These are phyloP conservation scores for Acidomyces sp. DNA, from an alignment of 495 filamentous ascomycete genomes.

Conservation along the genomic window DNA sequence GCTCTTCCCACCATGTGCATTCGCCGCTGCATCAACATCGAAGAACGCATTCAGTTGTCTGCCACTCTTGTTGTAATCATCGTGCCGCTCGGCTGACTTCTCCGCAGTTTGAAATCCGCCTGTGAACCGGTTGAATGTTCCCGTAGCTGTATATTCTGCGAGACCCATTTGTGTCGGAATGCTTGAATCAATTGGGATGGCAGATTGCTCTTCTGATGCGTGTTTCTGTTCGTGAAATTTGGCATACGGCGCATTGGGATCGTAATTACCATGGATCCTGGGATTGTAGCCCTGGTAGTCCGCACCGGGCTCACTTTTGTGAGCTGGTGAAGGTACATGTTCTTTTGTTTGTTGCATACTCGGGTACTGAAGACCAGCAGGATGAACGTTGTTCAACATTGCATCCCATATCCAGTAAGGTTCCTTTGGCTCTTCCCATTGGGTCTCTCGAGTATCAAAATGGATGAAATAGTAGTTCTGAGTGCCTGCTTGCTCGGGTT, in stretches of 20 bases:
- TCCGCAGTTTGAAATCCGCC: conserved; percentile 61
- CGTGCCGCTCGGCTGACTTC: conserved; percentile 59
- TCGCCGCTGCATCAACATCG: conserved; percentile 94
- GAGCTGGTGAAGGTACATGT: background rate
- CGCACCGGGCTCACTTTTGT: conserved; percentile 1
- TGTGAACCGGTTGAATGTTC: conserved; percentile 82
- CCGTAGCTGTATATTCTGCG: conserved; percentile 48
- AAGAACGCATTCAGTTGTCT: conserved; percentile 92
- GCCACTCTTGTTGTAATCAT: conserved; percentile 75
- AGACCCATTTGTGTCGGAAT: conserved; percentile 18
- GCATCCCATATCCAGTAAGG: conserved; percentile 20
- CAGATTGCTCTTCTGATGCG: conserved; percentile 28
- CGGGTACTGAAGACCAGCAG: conserved; percentile 10
- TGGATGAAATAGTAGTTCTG: conserved; percentile 17
- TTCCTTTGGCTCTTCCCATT: conserved; percentile 12
- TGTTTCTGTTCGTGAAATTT: conserved; percentile 28
- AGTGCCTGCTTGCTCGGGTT: conserved; percentile 2
- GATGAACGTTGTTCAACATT: conserved; percentile 9
- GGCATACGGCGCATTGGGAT: conserved; percentile 85
- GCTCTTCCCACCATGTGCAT: conserved; percentile 80
- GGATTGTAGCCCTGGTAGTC: conserved; percentile 65
- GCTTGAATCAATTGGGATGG: conserved; percentile 21
- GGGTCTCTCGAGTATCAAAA: conserved; percentile 11
- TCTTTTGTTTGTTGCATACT: background rate
- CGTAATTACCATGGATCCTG: conserved; percentile 89